Conservation (phyloP, 129 eudicot species). For the Pulicaria dysenterica region DNA sequence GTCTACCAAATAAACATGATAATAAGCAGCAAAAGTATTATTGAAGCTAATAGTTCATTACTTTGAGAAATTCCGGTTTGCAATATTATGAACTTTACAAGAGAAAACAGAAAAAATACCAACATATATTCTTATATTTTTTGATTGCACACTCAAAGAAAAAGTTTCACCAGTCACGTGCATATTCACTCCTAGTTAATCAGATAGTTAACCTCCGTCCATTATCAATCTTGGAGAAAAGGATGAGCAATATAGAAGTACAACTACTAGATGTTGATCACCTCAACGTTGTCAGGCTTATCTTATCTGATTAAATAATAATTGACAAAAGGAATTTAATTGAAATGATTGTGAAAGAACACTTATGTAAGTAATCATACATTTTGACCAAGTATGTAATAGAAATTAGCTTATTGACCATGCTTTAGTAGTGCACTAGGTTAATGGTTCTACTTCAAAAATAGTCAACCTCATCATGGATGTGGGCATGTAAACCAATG, state of each 20-base stretch:
- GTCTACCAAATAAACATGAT: too few species aligned
- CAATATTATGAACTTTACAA: background rate
- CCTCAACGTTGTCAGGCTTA: background rate
- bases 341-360: background rate
- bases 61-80: background rate
- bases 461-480: too few species aligned
- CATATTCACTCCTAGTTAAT: background rate
- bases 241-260: background rate
- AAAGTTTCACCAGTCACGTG: background rate
- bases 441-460: too few species aligned
- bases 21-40: background rate
- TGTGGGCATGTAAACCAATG: too few species aligned
- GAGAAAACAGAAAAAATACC: conserved; percentile 4
- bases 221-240: background rate
- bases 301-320: background rate
- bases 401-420: too few species aligned
- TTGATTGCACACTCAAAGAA: background rate
- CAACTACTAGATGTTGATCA: background rate
- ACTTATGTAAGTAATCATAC: background rate
- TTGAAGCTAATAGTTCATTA: background rate
- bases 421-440: too few species aligned
- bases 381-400: background rate
- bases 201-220: background rate
- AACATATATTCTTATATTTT: background rate
- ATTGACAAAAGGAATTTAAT: background rate